Evolutionary conservation across 2,329 filamentous ascomycete species (phyloP), one percentile per base, ranked within the genome.

Genomic region (Zasmidium angulare): DNA sequence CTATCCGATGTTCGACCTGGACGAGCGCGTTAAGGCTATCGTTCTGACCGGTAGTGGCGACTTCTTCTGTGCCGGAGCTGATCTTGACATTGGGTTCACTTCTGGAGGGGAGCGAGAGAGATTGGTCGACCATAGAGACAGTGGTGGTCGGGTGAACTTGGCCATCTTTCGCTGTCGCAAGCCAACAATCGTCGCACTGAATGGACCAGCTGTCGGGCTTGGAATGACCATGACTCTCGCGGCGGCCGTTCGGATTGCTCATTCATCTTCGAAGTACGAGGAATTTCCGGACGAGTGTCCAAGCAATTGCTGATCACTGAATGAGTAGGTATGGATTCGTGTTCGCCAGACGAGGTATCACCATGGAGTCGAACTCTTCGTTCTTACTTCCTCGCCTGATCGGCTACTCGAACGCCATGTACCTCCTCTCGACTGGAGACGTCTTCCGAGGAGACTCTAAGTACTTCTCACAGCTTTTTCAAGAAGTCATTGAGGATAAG

Each of bases 201-300:
- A 86, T 69, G 85, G 85, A 19, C 77, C 78, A 49, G 84, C 83
- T 20, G 84, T 86, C 2, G 85, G 84, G 53, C 78, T 86, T 2
- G 84, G 85, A 22, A 82, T 86, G 65, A 87, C 84, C 40, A 84
- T 86, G 81, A 84, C 84, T 26, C 77, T 87, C 2, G 79, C 84
- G 1, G 81, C 81, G 54, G 79, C 78, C 51, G 78, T 61, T 31
- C 49, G 60, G 49, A 54, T 60, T 19, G 56, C 47, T 17, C 31
- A 52, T 29, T 17, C 53, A 6, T 40, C 21, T 47, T 36, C 40
- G 21, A 50, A 59, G 26, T 57, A 50, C 22, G n/a, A 14, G 3
- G 4, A 9, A 14, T 7, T 19, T 17, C 36, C n/a, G 3, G 29
- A 36, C 11, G 3, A 3, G 6, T 43, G 9, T 7, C n/a, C 36